A percentile compares a stretch with the other conserved stretches of the same genome.
These are phyloP conservation scores for Bryum argenteum DNA, from an alignment of 225 moss, liverwort and hornwort species.

Conservation along the genomic window DNA sequence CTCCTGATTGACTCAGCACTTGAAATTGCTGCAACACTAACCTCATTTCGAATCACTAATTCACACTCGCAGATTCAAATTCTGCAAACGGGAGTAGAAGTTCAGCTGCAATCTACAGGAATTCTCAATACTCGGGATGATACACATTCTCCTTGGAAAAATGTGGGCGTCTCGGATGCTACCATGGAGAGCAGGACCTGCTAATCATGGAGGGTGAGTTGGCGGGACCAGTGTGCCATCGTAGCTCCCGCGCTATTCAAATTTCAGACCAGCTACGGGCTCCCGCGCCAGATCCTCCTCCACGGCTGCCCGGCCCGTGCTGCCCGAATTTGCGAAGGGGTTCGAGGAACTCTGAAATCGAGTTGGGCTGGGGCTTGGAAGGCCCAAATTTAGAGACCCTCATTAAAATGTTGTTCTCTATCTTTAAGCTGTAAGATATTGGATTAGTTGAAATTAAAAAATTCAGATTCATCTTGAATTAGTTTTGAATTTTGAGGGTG, in stretches of 20 bases:
- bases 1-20: background rate
- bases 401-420: too few relatives aligned
- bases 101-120: background rate
- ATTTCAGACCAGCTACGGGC: constrained; percentile 15
- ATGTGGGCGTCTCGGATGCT: too few relatives aligned
- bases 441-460: too few relatives aligned
- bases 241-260: constrained; percentile 42
- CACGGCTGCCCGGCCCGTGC: background rate
- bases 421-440: too few relatives aligned
- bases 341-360: too few relatives aligned
- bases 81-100: background rate
- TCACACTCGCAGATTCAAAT: background rate
- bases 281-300: constrained; percentile 36
- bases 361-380: too few relatives aligned
- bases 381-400: too few relatives aligned
- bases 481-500: too few relatives aligned
- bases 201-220: constrained; percentile 10
- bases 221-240: constrained; percentile 37
- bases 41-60: background rate
- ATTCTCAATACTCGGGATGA: background rate
- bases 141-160: background rate
- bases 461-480: too few relatives aligned
- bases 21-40: background rate
- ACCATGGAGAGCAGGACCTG: background rate
- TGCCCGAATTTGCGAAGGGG: background rate